phyloP scores from a whole-genome alignment of 169 alveolate genomes.

The Plasmodium billcollinsi region DNA sequence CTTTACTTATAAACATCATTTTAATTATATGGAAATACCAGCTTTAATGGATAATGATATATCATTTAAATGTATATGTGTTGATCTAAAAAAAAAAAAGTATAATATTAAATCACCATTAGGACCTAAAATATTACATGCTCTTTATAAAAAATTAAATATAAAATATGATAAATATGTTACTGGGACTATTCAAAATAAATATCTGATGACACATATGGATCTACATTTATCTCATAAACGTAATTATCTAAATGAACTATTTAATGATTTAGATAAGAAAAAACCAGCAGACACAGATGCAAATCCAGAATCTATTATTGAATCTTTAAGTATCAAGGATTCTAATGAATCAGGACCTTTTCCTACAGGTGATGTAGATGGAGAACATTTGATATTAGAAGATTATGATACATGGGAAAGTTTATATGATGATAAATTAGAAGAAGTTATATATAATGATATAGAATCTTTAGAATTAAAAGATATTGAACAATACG shows the following conservation, averaged over 20 bases:
- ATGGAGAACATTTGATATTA: background rate
- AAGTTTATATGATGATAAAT: background rate
- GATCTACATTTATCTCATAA: constrained; percentile 10
- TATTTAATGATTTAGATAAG: constrained; percentile 15
- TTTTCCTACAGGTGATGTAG: background rate
- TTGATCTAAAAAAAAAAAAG: constrained; percentile 20
- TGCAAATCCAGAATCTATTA: constrained; percentile 23
- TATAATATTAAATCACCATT: constrained; percentile 10
- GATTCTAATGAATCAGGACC: background rate
- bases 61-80: constrained; percentile 54
- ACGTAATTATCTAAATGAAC: background rate
- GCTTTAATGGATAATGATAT: background rate
- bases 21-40: constrained; percentile 53
- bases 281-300: constrained; percentile 17
- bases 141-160: constrained; percentile 23
- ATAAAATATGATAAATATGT: constrained; percentile 3
- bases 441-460: constrained; percentile 24
- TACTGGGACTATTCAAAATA: background rate
- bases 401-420: constrained; percentile 17
- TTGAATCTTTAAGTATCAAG: background rate
- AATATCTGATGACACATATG: constrained; percentile 5
- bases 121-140: constrained; percentile 2
- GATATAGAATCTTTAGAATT: constrained; percentile 16
- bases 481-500: constrained; percentile 2
- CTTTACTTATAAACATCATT: constrained; percentile 21